Conservation (phyloP, 257 asterid species). For the Lycium ferocissimum region DNA sequence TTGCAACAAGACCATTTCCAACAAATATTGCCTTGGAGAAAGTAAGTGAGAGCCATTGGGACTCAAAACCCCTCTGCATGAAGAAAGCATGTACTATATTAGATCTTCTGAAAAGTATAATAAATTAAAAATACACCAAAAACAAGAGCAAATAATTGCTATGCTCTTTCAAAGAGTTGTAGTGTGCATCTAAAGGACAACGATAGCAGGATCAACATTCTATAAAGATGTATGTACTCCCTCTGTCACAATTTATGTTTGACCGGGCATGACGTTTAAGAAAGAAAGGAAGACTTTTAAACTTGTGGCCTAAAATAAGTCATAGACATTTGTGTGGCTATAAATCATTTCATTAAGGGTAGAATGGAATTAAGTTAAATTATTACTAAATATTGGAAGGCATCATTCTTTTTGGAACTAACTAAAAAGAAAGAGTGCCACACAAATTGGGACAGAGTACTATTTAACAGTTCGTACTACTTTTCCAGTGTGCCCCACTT, state of each 20-base stretch:
- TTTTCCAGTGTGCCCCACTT: not conserved
- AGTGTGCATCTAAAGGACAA: conserved; percentile 25
- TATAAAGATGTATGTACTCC: not conserved
- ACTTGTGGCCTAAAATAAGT: too few species aligned
- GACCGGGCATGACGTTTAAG: too few species aligned
- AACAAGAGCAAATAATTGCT: not conserved
- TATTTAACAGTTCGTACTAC: not conserved
- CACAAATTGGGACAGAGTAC: too few species aligned
- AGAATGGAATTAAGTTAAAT: too few species aligned
- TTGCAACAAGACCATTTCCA: conserved; percentile 97
- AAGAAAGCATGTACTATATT: conserved; percentile 22
- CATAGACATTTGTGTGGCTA: too few species aligned
- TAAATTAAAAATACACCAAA: conserved; percentile 2
- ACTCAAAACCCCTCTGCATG: conserved; percentile 89
- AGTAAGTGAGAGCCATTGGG: conserved; percentile 93
- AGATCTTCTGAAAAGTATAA: conserved; percentile 17
- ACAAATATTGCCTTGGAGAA: conserved; percentile 96
- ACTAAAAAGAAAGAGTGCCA: too few species aligned
- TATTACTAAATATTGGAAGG: conserved; percentile 38
- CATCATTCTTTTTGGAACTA: conserved; percentile 54
- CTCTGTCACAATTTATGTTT: too few species aligned
- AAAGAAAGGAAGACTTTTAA: too few species aligned
- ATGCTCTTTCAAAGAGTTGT: not conserved
- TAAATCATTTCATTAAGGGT: too few species aligned
- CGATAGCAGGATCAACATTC: not conserved